These are phyloP conservation scores for Zopfochytrium polystomum DNA, from an alignment of 371 early-diverging fungal genomes.

Conservation along the genomic window DNA sequence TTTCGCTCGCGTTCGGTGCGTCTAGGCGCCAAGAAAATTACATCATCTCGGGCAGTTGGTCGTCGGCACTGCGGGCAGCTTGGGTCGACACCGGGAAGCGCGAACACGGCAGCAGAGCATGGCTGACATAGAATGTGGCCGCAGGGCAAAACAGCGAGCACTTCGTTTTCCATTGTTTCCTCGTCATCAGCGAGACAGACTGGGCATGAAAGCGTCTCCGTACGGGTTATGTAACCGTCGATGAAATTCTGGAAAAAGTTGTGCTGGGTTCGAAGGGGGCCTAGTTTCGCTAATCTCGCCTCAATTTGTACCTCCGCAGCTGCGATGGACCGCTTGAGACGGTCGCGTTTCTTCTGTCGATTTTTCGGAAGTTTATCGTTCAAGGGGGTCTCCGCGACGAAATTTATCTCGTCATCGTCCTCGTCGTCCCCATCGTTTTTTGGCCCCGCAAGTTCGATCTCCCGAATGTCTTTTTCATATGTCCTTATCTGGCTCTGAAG, in stretches of 20 bases:
- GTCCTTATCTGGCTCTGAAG: background rate
- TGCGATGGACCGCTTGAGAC: no score
- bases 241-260: slow-evolving; percentile 18
- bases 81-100: background rate
- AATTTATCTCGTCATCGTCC: no score
- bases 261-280: slow-evolving; percentile 9
- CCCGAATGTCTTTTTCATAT: no score
- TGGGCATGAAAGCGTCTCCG: slow-evolving; percentile 4
- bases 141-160: slow-evolving; percentile 10
- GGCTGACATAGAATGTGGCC: slow-evolving; percentile 18
- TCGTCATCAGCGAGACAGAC: slow-evolving; percentile 14
- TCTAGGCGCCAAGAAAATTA: no score
- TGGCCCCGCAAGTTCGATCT: no score
- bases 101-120: slow-evolving; percentile 7
- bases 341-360: no score
- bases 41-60: no score
- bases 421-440: background rate
- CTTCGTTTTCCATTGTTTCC: no score
- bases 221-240: background rate
- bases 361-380: background rate
- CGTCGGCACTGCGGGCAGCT: slow-evolving; percentile 11
- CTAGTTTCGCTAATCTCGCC: no score
- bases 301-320: no score
- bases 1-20: no score
- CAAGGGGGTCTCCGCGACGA: no score